Base-by-base conservation (phyloP, 1,139 yeast species). In the Diutina pseudorugosa region DNA sequence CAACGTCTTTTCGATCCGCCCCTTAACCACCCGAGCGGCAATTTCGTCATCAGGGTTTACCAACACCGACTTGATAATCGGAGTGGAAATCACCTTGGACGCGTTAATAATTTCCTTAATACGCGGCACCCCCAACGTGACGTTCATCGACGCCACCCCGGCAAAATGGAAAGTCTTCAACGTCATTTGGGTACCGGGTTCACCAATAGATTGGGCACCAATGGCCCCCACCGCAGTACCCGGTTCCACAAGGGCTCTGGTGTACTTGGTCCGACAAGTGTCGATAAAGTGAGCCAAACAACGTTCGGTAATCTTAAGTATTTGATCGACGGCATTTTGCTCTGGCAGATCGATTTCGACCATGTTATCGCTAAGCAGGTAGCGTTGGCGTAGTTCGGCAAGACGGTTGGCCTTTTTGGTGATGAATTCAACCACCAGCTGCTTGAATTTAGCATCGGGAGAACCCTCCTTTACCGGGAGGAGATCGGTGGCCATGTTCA, bases 151-250 rank as follows among this genome's bases (percentile, higher is more conserved):
- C 36, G 98, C 98, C 55, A 93, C 98, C 76, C 98, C 98, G 62
- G 98, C 98, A 76, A 93, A 93, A 75, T 93, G 98, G 88, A 93
- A 93, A 63, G 98, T 93, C 71, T 93, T 93, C 70, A 93, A 77
- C 9, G 98, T 93, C 98, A 93, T 93, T 70, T 93, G 98, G 0
- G 98, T 93, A 69, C 98, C 98, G 11, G 98, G 98, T 65, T 93
- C 98, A 71, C 98, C 98, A 72, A 93, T 93, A 41, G 96, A 88
- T 64, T 93, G 98, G 0, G 98, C 98, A 58, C 98, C 98, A 70
- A 93, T 91, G 16, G 98, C 98, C 58, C 98, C 98, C 51, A 93
- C 98, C 2, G 99, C 98, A 8, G 98, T 93, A 58, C 98, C 99
- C 1, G 99, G 98, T 65, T 94, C 99, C 21, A 94, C 98, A 68